These are phyloP conservation scores for Durio zibethinus DNA, from an alignment of 345 rosid genomes.

Conservation along the genomic window DNA sequence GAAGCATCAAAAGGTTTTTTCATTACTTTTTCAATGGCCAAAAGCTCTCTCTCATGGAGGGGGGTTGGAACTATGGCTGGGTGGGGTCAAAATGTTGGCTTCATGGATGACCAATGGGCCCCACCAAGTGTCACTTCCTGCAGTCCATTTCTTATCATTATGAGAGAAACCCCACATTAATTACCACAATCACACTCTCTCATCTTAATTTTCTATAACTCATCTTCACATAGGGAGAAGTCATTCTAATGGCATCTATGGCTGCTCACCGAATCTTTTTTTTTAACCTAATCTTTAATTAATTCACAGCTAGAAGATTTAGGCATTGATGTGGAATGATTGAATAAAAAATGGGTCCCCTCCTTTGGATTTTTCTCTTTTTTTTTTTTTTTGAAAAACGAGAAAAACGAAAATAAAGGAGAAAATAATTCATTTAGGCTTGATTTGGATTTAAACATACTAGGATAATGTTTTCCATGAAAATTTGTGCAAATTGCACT, in stretches of 20 bases:
- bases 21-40: background rate
- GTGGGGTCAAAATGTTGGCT: slow-evolving; percentile 32
- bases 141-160: slow-evolving; percentile 19
- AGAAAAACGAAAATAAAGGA: background rate
- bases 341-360: background rate
- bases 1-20: background rate
- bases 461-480: too few relatives aligned
- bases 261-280: background rate
- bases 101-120: slow-evolving; percentile 28
- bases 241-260: background rate
- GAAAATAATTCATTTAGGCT: too few relatives aligned
- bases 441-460: too few relatives aligned
- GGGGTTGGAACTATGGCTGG: background rate
- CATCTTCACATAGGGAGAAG: background rate
- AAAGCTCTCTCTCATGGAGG: background rate
- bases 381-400: background rate
- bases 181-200: slow-evolving; percentile 20
- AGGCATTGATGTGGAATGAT: background rate
- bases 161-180: background rate
- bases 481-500: too few relatives aligned
- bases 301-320: background rate
- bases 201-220: background rate
- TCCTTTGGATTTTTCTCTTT: background rate
- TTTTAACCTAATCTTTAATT: background rate
- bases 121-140: slow-evolving; percentile 37